These are phyloP conservation scores for Starmera stellimalicola DNA, from an alignment of 1,139 yeast genomes.

Conservation along the genomic window DNA sequence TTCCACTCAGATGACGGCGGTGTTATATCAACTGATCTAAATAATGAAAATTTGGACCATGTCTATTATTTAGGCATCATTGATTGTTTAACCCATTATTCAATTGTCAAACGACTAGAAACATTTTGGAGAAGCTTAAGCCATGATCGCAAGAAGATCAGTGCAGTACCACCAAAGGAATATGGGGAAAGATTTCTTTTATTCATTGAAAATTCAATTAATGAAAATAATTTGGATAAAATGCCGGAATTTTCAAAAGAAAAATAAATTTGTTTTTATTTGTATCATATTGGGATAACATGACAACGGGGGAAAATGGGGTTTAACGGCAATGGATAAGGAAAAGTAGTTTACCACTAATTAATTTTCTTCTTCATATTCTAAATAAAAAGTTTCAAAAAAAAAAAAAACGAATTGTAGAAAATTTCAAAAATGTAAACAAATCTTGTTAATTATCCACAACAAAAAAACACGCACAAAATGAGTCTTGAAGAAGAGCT, in stretches of 20 bases:
- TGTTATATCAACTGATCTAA: conserved; percentile 61
- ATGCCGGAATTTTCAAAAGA: neutral
- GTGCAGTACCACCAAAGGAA: conserved; percentile 85
- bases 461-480: no score
- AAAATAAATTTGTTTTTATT: no score
- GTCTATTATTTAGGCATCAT: conserved; percentile 90
- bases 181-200: conserved; percentile 79
- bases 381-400: neutral
- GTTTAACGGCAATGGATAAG: neutral
- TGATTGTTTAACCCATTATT: conserved; percentile 86
- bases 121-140: conserved; percentile 76
- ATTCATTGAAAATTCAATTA: conserved; percentile 38
- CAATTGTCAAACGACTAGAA: conserved; percentile 66
- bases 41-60: conserved; percentile 49
- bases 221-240: conserved; percentile 14
- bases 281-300: no score
- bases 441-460: neutral
- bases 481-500: conserved; percentile 21
- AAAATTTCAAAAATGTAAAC: neutral
- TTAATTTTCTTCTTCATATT: neutral
- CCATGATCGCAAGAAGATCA: conserved; percentile 60
- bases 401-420: neutral
- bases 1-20: conserved; percentile 88
- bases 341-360: neutral
- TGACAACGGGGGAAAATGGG: no score